Conservation (phyloP, 108 stramenopile species). For the Epipyxis sp. region DNA sequence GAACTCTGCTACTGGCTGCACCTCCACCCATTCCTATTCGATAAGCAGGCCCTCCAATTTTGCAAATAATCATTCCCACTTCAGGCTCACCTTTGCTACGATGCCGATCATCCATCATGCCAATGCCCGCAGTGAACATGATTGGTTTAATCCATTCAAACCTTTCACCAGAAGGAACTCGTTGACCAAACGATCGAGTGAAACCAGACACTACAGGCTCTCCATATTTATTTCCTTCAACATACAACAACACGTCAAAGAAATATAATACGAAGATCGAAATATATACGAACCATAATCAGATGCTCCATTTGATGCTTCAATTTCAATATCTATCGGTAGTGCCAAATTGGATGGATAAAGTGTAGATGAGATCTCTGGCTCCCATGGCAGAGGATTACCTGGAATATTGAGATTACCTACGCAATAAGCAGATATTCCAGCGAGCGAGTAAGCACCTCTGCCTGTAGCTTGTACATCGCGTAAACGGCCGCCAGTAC, state of each 20-base stretch:
- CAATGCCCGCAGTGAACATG: constrained; percentile 98
- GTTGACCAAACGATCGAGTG: constrained; percentile 89
- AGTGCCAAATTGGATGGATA: constrained; percentile 81
- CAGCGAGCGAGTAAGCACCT: constrained; percentile 84
- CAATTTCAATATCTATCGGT: constrained; percentile 84
- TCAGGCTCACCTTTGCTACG: constrained; percentile 82
- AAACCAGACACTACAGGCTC: constrained; percentile 96
- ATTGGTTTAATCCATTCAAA: constrained; percentile 98
- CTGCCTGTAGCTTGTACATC: constrained; percentile 98
- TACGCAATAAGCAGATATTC: constrained; percentile 94
- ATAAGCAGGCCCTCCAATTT: constrained; percentile 96
- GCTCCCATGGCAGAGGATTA: constrained; percentile 91
- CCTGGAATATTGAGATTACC: constrained; percentile 90
- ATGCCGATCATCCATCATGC: constrained; percentile 86
- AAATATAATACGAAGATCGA: too few relatives aligned
- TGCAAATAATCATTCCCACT: constrained; percentile 90
- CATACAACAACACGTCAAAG: too few relatives aligned
- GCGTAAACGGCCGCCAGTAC: constrained; percentile 93
- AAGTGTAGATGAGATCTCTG: constrained; percentile 44
- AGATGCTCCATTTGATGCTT: constrained; percentile 92
- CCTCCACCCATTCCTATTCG: constrained; percentile 98
- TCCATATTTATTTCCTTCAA: constrained; percentile 99
- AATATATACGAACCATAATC: too few relatives aligned
- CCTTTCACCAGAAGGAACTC: constrained; percentile 84
- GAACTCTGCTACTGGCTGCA: constrained; percentile 83